Base-by-base conservation (phyloP, 768 basidiomycete species). In the Lentinula sp. region DNA sequence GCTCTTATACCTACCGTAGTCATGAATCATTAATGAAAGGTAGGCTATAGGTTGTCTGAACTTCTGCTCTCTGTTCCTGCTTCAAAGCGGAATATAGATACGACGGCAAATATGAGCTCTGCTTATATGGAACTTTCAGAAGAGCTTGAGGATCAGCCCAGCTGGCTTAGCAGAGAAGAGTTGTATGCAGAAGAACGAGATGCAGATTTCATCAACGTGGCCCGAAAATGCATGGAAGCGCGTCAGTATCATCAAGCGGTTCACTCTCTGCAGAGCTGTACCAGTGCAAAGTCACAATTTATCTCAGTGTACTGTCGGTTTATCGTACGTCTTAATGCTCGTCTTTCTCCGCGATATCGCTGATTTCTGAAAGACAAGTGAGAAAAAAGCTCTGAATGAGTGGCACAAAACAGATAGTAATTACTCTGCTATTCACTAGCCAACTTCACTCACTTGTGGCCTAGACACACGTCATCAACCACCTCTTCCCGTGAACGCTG, bases 381-480 rank as follows among this genome's bases (percentile, higher is more conserved):
- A 60, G 40, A 60, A 60, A 49, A 50, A 52, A n/a, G 59, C 59
- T 40, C 32, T 60, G n/a, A 18, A 42, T 18, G 59, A 60, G 23
- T 60, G 59, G 59, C 59, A 60, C 40, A 60, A 60, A 34, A 42
- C 39, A 40, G 50, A 60, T 34, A 52, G 59, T 60, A 21, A 39
- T 35, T 21, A 8, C 13, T 11, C 11, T 21, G 2, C 23, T 59
- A 16, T 28, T 23, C n/a, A 9, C 5, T 39, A 1, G 18, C 9
- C 10, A 48, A 34, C 5, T 11, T 8, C 32, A 15, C 45, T 35
- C 8, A 42, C n/a, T 11, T 32, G 50, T 31, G 16, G 28, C n/a
- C 39, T 53, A 83, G 83, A 73, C 63, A 76, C 75, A 40, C 79
- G 80, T 18, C 73, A 79, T 52, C 80, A 84, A 62, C 77, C 79